Evolutionary conservation across 805 yeast genomes (phyloP), one percentile per base, ranked within the genome.

Genomic region (Priceomyces medius): DNA sequence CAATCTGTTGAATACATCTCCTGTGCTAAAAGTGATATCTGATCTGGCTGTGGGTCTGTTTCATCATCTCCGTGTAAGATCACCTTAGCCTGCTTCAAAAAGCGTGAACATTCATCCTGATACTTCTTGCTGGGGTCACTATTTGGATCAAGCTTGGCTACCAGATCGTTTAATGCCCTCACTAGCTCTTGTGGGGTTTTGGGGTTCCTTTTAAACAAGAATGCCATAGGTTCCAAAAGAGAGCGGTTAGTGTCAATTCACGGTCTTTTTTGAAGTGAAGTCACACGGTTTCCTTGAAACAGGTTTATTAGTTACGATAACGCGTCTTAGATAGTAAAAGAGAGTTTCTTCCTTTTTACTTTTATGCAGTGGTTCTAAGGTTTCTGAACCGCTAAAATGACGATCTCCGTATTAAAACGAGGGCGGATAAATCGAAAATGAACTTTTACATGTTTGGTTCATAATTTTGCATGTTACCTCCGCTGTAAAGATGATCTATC

Each of bases 161-260:
- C 73, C 54, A 80, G 86, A 36, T 91, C 98, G 47, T 79, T 78
- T 46, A 89, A 72, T 5, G 82, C 80, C 37, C 87, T 75, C 3
- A 88, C 84, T 44, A 89, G 76, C 55, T 91, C 99, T 14, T 78
- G 77, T 2, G 97, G 95, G 1, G 96, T 82, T 61, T 88, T 89
- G 7, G 95, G 96, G 56, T 83, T 87, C 56, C 96, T 76, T 50
- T 88, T 86, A 74, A 93, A 91, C 53, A 93, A 71, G 55, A 91
- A 91, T 9, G 97, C 85, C 97, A 90, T 88, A 39, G 4, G 12
- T 12, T 26, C 10, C 12, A n/a, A 26, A n/a, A n/a, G n/a, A 8
- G 12, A 26, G 29, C 29, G 29, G 29, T 14, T 26, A 26, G 29
- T 14, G 9, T 26, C 29, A 26, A 26, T 26, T 21, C 24, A 21